Conservation (phyloP, 2,329 filamentous ascomycete species). For the Colletotrichum tofieldiae region DNA sequence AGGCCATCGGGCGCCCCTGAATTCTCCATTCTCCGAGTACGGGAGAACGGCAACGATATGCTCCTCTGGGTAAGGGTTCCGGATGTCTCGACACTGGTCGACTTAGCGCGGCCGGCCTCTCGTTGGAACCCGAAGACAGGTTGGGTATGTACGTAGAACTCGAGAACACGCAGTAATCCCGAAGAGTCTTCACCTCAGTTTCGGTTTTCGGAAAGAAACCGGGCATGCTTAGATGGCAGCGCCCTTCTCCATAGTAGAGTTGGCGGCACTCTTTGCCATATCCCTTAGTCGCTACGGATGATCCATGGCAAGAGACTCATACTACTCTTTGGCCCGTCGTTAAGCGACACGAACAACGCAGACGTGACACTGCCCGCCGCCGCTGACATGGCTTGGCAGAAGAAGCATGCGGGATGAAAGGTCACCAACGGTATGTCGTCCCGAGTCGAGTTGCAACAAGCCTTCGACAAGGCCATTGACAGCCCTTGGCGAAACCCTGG, state of each 20-base stretch:
- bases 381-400: constrained; percentile 36
- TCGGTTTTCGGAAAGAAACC: constrained; percentile 30
- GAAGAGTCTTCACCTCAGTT: constrained; percentile 20
- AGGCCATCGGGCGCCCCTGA: constrained; percentile 23
- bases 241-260: constrained; percentile 13
- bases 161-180: background rate
- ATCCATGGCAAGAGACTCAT: background rate
- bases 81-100: constrained; percentile 22
- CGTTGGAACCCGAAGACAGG: constrained; percentile 18
- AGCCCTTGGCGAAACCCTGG: constrained; percentile 38
- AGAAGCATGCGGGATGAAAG: constrained; percentile 38
- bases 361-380: constrained; percentile 27
- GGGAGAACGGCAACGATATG: constrained; percentile 11
- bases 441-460: constrained; percentile 34
- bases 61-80: constrained; percentile 10
- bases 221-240: constrained; percentile 24
- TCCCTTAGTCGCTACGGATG: background rate
- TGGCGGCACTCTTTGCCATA: background rate
- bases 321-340: background rate
- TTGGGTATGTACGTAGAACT: constrained; percentile 1
- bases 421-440: constrained; percentile 34
- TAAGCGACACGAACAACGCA: background rate
- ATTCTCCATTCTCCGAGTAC: constrained; percentile 15
- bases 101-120: constrained; percentile 15
- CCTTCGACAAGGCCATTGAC: constrained; percentile 38